Evolutionary conservation across 2,329 filamentous ascomycete species (phyloP).

Genomic region (Bimuria novae-zelandiae): DNA sequence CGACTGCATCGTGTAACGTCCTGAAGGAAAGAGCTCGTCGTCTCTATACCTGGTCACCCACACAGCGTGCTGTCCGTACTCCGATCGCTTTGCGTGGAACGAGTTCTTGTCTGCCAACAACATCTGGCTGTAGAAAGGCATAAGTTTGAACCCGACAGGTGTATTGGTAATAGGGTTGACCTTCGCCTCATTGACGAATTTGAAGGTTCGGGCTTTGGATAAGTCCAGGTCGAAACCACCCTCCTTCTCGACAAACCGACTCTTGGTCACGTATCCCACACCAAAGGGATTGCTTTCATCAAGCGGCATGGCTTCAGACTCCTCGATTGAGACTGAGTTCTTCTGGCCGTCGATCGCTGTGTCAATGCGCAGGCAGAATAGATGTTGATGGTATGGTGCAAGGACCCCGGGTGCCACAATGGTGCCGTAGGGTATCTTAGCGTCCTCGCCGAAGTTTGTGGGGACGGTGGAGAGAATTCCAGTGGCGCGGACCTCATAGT

Average conservation of each 20-base stretch:
- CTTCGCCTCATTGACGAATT: constrained; percentile 54
- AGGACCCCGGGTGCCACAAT: constrained; percentile 49
- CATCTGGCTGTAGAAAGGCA: constrained; percentile 39
- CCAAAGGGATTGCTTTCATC: constrained; percentile 25
- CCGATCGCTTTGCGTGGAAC: constrained; percentile 28
- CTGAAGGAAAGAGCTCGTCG: constrained; percentile 29
- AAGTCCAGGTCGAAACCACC: constrained; percentile 24
- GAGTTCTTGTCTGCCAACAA: constrained; percentile 29
- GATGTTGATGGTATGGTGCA: constrained; percentile 51
- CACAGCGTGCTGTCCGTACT: constrained; percentile 29
- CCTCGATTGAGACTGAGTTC: constrained; percentile 40
- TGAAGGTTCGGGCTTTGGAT: constrained; percentile 47
- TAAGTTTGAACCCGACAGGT: constrained; percentile 57
- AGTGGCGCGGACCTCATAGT: constrained; percentile 51
- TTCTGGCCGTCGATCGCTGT: constrained; percentile 47
- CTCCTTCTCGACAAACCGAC: constrained; percentile 16
- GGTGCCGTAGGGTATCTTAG: constrained; percentile 43
- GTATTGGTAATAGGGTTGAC: constrained; percentile 56
- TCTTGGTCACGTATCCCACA: constrained; percentile 24
- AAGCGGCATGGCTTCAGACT: constrained; percentile 26
- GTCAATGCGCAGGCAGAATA: constrained; percentile 53
- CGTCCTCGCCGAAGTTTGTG: constrained; percentile 41
- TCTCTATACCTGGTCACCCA: constrained; percentile 36
- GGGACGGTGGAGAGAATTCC: constrained; percentile 49
- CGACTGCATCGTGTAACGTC: constrained; percentile 34